phyloP scores from a whole-genome alignment of 768 basidiomycete species.

The Boletellus ananiceps region DNA sequence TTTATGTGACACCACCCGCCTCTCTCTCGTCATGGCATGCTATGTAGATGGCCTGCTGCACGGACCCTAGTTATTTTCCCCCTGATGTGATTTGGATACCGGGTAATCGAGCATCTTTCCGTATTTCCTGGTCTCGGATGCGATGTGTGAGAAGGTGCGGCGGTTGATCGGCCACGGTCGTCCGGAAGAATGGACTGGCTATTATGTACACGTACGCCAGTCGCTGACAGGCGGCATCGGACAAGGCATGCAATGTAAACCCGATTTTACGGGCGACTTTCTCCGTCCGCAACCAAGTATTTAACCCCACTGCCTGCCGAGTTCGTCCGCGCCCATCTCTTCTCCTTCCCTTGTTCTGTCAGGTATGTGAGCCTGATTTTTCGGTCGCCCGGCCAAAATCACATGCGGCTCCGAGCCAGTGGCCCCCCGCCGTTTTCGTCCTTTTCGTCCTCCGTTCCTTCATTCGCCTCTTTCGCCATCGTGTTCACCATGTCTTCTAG shows the following conservation, averaged over 20 bases:
- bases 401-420: conserved; percentile 12
- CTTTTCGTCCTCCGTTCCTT: background rate
- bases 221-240: too few species aligned
- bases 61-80: background rate
- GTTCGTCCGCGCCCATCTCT: background rate
- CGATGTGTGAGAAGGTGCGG: background rate
- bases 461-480: too few species aligned
- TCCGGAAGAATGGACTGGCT: too few species aligned
- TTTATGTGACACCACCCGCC: conserved; percentile 7
- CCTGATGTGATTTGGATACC: conserved; percentile 14
- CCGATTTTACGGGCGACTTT: background rate
- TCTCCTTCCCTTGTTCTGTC: background rate
- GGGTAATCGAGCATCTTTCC: conserved; percentile 15
- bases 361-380: background rate
- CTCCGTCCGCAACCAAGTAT: background rate
- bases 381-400: conserved; percentile 6
- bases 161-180: background rate
- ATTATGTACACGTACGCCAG: background rate
- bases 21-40: too few species aligned
- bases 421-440: background rate
- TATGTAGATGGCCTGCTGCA: too few species aligned
- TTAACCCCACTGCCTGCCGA: background rate
- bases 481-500: conserved; percentile 47
- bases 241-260: background rate
- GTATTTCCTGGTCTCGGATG: too few species aligned